phyloP scores from a whole-genome alignment of 2,329 filamentous ascomycete species.

The Apiospora aurea region DNA sequence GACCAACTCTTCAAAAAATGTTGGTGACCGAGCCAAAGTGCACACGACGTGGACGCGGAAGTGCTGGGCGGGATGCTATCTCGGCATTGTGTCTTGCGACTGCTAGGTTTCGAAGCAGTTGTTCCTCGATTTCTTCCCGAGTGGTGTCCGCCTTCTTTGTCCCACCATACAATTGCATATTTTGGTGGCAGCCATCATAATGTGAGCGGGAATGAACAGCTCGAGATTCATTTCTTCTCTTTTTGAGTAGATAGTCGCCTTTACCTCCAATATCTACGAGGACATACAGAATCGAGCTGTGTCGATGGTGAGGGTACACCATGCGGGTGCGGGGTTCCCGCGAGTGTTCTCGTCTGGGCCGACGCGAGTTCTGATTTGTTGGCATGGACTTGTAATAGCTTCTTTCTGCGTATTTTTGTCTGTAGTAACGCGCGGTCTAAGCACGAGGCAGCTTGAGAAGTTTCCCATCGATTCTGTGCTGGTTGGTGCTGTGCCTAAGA shows the following conservation, averaged over 20 bases:
- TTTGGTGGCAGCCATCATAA: conserved; percentile 3
- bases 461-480: conserved; percentile 1
- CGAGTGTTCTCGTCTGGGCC: not conserved
- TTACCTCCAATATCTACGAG: conserved; percentile 1
- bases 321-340: not conserved
- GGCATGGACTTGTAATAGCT: conserved; percentile 3
- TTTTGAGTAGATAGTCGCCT: not conserved
- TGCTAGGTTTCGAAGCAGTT: conserved; percentile 10
- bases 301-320: not conserved
- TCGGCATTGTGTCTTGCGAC: conserved; percentile 12
- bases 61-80: conserved; percentile 9
- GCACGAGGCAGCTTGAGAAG: not conserved
- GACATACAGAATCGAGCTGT: not conserved
- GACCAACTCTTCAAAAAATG: conserved; percentile 2
- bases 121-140: not conserved
- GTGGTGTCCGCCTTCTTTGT: not conserved
- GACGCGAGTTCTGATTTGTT: not conserved
- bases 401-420: not conserved
- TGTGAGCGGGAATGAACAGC: conserved; percentile 1
- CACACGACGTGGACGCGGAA: not conserved
- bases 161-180: not conserved
- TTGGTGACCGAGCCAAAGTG: not conserved
- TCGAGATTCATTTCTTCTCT: conserved; percentile 8
- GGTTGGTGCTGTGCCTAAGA: not conserved
- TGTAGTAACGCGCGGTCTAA: not conserved